A percentile compares a stretch with the other conserved stretches of the same genome.
phyloP scores from a whole-genome alignment of 768 basidiomycete species.

The Phanerochaete carnosa region DNA sequence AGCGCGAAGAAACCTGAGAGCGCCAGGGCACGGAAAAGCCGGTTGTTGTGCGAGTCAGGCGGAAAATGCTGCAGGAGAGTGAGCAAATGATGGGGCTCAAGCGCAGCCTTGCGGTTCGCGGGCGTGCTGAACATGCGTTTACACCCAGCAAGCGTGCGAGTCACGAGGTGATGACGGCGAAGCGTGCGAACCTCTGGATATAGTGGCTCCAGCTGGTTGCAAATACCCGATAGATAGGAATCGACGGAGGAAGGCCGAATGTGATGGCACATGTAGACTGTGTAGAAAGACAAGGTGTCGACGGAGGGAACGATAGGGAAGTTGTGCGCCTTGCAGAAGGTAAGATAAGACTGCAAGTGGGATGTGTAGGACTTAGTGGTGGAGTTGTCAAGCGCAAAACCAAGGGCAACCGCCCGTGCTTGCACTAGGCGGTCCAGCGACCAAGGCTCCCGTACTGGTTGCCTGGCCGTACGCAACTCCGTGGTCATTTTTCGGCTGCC shows the following conservation, averaged over 20 bases:
- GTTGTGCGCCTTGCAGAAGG: slow-evolving; percentile 29
- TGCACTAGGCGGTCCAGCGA: slow-evolving; percentile 27
- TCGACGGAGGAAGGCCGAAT: slow-evolving; percentile 34
- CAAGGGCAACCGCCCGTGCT: slow-evolving; percentile 32
- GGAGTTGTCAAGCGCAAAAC: slow-evolving; percentile 12
- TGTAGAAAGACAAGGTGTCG: slow-evolving; percentile 35
- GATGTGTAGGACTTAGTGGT: slow-evolving; percentile 28
- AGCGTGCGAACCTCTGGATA: slow-evolving; percentile 28
- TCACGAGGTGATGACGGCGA: slow-evolving; percentile 23
- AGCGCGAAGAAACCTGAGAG: slow-evolving; percentile 23
- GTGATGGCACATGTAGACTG: slow-evolving; percentile 32
- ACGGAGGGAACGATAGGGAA: slow-evolving; percentile 34
- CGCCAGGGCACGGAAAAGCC: slow-evolving; percentile 20
- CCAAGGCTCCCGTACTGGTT: slow-evolving; percentile 34
- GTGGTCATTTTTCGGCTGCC: slow-evolving; percentile 20
- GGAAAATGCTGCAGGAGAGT: background rate
- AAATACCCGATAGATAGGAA: slow-evolving; percentile 37
- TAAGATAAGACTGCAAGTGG: slow-evolving; percentile 34
- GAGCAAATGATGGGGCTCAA: slow-evolving; percentile 17
- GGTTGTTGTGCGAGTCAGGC: slow-evolving; percentile 18
- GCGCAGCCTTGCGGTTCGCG: slow-evolving; percentile 24
- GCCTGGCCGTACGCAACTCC: slow-evolving; percentile 18
- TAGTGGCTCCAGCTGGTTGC: slow-evolving; percentile 27
- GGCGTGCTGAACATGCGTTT: slow-evolving; percentile 17
- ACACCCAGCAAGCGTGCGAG: slow-evolving; percentile 29